Percentiles rank a stretch among this genome's conserved stretches.
phyloP scores from a whole-genome alignment of 2,329 filamentous ascomycete genomes.

The Trichophaea hybrida region DNA sequence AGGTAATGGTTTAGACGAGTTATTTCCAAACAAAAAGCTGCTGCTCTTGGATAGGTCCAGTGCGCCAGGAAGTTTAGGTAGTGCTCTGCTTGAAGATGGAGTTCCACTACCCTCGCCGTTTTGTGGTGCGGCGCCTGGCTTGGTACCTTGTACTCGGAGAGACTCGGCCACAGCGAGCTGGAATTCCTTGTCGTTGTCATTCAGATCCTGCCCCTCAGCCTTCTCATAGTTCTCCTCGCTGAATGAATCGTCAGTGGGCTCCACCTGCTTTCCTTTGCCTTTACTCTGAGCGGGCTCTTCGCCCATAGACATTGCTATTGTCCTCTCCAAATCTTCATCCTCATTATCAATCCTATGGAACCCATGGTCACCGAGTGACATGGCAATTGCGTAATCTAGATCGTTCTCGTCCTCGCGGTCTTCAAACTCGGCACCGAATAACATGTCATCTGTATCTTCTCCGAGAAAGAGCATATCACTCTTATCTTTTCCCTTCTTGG shows the following conservation, averaged over 20 bases:
- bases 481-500: not conserved
- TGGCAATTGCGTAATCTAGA: constrained; percentile 63
- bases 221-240: not conserved
- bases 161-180: not conserved
- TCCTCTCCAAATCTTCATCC: constrained; percentile 40
- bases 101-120: constrained; percentile 27
- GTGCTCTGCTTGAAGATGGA: not conserved
- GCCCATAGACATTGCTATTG: constrained; percentile 37
- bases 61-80: not conserved
- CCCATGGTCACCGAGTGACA: constrained; percentile 47
- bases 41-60: constrained; percentile 1
- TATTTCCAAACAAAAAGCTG: constrained; percentile 4
- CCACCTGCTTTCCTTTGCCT: constrained; percentile 47
- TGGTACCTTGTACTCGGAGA: constrained; percentile 33
- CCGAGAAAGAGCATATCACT: constrained; percentile 31
- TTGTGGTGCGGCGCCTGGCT: constrained; percentile 34
- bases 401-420: constrained; percentile 54
- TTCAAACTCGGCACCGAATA: constrained; percentile 34
- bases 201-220: no score
- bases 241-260: not conserved
- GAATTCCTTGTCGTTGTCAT: constrained; percentile 35
- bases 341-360: constrained; percentile 25
- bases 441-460: constrained; percentile 25
- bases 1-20: not conserved
- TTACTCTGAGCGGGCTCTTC: constrained; percentile 31